Evolutionary conservation across 768 basidiomycete genomes (phyloP), one percentile per base, ranked within the genome.

Genomic region (Tubosaeta brunneosetosa): DNA sequence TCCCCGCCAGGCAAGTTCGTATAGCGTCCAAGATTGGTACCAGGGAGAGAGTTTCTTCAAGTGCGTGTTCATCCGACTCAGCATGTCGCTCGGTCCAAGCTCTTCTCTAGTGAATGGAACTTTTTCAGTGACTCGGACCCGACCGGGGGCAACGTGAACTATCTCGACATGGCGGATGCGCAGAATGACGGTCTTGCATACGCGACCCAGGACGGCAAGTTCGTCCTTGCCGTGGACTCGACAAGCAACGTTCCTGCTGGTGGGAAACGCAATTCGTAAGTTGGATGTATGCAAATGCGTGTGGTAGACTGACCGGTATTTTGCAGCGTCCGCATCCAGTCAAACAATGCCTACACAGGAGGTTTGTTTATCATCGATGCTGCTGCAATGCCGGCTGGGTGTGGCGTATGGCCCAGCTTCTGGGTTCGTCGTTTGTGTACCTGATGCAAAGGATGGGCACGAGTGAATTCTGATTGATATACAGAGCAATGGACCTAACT

Each of bases 321-420:
- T 10, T 43, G 10, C 46, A 87, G 86, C 9, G 77, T 90, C 48
- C 84, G 88, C 33, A 87, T 91, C 56, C 76, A 71, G 50, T 76
- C 83, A 33, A 75, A 78, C 62, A 81, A 83, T 60, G 63, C 60
- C 4, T 90, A 82, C 65, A 78, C 65, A 40, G 65, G 71, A 3
- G 88, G 88, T 5, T 73, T 90, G 13, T 87, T 91, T 72, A 82
- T 91, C 59, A 75, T 88, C 26, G 88, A 90, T 60, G 78, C 87
- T 49, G 73, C 56, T 41, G 68, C 77, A 9, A 86, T 88, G 84
- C 87, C 88, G 10, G 75, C 78, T 40, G 88, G 88, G 0, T 88
- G 85, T 65, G 74, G 78, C 46, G 66, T 71, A n/a, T 81, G 80
- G 77, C 84, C 69, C 71, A 84, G 84, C 68, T 85, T 72, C 49